Base-by-base conservation (phyloP, 1,139 yeast species). In the Lodderomyces oxycetoniae region DNA sequence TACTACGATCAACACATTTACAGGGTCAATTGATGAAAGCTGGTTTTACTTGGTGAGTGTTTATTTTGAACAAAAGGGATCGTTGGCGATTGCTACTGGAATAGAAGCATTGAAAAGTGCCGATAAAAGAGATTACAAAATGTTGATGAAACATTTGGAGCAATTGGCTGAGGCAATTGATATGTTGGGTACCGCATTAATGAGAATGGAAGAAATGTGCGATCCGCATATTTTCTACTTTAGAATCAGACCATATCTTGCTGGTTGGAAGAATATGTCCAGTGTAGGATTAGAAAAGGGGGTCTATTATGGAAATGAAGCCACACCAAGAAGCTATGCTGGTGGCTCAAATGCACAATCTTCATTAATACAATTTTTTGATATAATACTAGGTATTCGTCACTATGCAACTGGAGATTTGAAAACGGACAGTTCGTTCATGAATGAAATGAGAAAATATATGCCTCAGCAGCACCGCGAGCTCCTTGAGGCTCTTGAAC, bases 291-390 rank as follows among this genome's bases (percentile, higher is more conserved):
- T 89, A 38, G 74, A 61, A 34, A 80, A 87, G 33, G 96, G 96
- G 1, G 79, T 88, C 1, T 61, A 69, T 32, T 88, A 88, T 52
- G 96, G 95, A 5, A 64, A 74, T 36, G 89, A 83, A 41, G 47
- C 57, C 1, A 57, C 49, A 15, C 81, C 78, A 36, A 67, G 85
- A 42, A 57, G 69, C 20, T 84, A 74, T 54, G 71, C 95, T 5
- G 97, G 97, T 16, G 97, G 97, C 0, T 85, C 95, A 9, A 89
- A 89, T 53, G 96, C 96, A 0, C 97, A 89, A 58, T 79, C 91
- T 32, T 86, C 96, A 2, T 66, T 88, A 45, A 84, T 89, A 40
- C 96, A 89, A 58, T 82, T 87, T 27, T 65, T 89, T 44, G 97
- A 89, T 53, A 74, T 86, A 17, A 57, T 87, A 11, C 67, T 89